These are phyloP conservation scores for Xylariomycetidae sp. DNA, from an alignment of 2,329 filamentous ascomycete genomes.

Conservation along the genomic window DNA sequence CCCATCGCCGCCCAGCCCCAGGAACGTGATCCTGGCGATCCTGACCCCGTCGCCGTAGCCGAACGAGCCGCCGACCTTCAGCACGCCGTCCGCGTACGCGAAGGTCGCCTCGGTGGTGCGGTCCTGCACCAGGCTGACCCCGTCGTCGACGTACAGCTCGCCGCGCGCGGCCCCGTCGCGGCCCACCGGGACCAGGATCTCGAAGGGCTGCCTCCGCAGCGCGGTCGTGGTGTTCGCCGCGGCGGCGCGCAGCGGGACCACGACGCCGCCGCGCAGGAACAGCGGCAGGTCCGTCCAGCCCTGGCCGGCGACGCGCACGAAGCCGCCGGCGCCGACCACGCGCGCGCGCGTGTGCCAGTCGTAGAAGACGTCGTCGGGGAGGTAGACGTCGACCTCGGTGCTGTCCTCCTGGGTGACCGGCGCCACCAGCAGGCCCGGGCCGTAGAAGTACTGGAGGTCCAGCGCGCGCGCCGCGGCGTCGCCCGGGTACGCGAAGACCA, in stretches of 20 bases:
- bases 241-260: constrained; percentile 49
- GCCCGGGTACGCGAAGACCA: constrained; percentile 63
- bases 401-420: constrained; percentile 39
- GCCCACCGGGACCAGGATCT: constrained; percentile 41
- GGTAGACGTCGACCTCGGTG: constrained; percentile 38
- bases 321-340: constrained; percentile 16
- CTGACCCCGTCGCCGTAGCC: constrained; percentile 36
- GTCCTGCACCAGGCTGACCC: constrained; percentile 36
- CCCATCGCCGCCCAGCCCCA: constrained; percentile 28
- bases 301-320: constrained; percentile 17
- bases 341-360: constrained; percentile 45
- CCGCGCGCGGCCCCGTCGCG: constrained; percentile 41
- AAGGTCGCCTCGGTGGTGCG: constrained; percentile 55
- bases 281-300: constrained; percentile 45
- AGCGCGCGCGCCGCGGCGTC: constrained; percentile 34
- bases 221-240: constrained; percentile 45
- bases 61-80: constrained; percentile 48
- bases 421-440: constrained; percentile 36
- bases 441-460: constrained; percentile 43
- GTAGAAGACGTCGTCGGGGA: constrained; percentile 43
- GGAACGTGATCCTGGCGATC: constrained; percentile 44
- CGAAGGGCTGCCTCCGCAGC: constrained; percentile 41
- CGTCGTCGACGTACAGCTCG: constrained; percentile 46
- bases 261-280: constrained; percentile 54
- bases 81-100: constrained; percentile 45